These are phyloP conservation scores for Globisporangium mamillatum DNA, from an alignment of 352 stramenopile species.

Conservation along the genomic window DNA sequence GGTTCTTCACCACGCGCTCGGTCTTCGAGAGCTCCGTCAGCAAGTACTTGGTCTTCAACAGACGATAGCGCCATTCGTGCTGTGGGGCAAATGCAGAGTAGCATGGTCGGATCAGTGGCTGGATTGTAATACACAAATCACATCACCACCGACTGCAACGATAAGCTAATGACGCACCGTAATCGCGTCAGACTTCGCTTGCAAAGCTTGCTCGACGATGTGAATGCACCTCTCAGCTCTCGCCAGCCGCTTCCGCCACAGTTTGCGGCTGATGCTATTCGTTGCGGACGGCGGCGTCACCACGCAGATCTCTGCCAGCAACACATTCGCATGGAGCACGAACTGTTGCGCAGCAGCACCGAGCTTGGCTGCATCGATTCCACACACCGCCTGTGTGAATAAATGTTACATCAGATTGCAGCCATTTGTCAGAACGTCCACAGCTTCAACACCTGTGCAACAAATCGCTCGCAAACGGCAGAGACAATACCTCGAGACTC, in stretches of 20 bases:
- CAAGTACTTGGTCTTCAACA: conserved; percentile 59
- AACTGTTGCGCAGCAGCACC: conserved; percentile 21
- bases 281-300: conserved; percentile 34
- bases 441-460: neutral
- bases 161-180: neutral
- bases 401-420: conserved; percentile 1
- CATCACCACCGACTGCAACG: neutral
- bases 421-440: neutral
- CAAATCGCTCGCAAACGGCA: conserved; percentile 2
- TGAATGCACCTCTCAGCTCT: conserved; percentile 45
- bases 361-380: conserved; percentile 10
- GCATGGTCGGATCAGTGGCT: neutral
- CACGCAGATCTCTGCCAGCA: conserved; percentile 62
- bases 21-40: conserved; percentile 44
- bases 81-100: conserved; percentile 17
- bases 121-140: neutral
- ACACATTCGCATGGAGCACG: conserved; percentile 32
- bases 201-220: conserved; percentile 24
- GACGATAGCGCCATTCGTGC: conserved; percentile 39
- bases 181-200: conserved; percentile 10
- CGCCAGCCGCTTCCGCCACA: conserved; percentile 49
- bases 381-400: conserved; percentile 30
- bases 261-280: conserved; percentile 42
- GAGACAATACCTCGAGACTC: conserved; percentile 48
- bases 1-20: conserved; percentile 34